Percentiles rank a stretch among this genome's conserved stretches.
Conservation (phyloP, 768 basidiomycete species). For the Suillus plorans region DNA sequence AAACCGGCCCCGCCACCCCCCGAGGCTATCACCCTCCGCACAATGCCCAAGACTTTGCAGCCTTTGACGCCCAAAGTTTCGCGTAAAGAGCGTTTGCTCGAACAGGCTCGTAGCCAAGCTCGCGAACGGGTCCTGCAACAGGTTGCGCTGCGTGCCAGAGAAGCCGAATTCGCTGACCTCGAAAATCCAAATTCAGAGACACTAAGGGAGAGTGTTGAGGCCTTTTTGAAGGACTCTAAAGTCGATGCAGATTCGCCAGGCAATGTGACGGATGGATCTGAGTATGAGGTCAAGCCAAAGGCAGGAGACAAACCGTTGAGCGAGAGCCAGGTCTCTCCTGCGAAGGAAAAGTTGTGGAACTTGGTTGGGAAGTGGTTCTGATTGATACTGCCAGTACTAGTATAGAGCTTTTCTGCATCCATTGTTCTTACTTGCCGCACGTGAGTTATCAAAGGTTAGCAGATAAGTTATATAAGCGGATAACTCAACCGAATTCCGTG, state of each 20-base stretch:
- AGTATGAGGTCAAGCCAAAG: background rate
- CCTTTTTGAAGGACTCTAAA: slow-evolving; percentile 7
- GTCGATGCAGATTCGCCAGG: background rate
- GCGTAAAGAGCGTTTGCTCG: slow-evolving; percentile 8
- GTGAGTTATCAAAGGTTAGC: no score
- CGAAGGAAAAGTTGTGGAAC: slow-evolving; percentile 8
- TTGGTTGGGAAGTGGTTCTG: slow-evolving; percentile 9
- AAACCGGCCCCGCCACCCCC: background rate
- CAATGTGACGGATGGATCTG: background rate
- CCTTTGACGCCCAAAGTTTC: slow-evolving; percentile 5
- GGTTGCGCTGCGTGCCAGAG: background rate
- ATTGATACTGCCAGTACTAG: background rate
- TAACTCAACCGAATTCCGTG: no score
- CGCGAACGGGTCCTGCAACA: slow-evolving; percentile 5
- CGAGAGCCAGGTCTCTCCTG: background rate
- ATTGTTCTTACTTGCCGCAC: background rate
- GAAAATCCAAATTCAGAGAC: slow-evolving; percentile 14
- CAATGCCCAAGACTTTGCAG: background rate
- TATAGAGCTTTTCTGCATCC: background rate
- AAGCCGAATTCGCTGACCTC: background rate
- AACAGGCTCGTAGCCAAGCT: slow-evolving; percentile 8
- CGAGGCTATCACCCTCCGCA: background rate
- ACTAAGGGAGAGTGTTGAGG: slow-evolving; percentile 25
- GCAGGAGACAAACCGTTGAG: background rate
- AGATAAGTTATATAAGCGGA: no score